Evolutionary conservation across 1,139 yeast genomes (phyloP).

Genomic region (Lizanozyma gosingica): DNA sequence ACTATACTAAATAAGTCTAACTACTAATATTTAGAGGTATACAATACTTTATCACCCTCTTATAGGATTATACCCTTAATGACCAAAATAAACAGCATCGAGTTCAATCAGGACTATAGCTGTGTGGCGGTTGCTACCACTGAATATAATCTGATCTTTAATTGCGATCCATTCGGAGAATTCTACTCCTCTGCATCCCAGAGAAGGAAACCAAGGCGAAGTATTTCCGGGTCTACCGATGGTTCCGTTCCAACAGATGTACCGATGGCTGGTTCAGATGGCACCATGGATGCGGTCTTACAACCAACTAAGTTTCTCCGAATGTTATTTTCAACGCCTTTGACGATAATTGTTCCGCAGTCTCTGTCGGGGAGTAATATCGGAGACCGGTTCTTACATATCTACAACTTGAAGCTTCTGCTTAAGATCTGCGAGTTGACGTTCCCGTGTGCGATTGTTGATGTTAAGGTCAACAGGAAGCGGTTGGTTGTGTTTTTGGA

Average conservation of each 20-base stretch:
- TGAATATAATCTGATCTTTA: constrained; percentile 28
- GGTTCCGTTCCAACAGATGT: background rate
- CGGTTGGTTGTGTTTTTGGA: constrained; percentile 53
- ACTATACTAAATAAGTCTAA: no score
- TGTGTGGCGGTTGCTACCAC: constrained; percentile 32
- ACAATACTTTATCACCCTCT: no score
- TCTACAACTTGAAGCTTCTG: constrained; percentile 60
- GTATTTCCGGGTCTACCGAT: background rate
- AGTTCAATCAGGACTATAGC: constrained; percentile 38
- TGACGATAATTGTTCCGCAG: constrained; percentile 53
- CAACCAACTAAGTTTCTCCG: background rate
- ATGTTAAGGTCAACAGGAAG: constrained; percentile 58
- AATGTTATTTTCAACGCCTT: constrained; percentile 64
- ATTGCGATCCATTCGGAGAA: constrained; percentile 42
- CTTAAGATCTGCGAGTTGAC: constrained; percentile 63
- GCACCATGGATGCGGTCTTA: background rate
- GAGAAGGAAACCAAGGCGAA: background rate
- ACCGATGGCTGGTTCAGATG: no score
- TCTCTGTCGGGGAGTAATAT: no score
- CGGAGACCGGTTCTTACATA: constrained; percentile 44
- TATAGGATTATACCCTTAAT: no score
- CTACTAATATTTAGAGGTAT: no score
- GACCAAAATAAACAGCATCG: constrained; percentile 26
- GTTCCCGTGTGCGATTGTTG: constrained; percentile 53
- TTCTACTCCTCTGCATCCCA: constrained; percentile 19